A percentile compares a stretch with the other conserved stretches of the same genome.
Evolutionary conservation across 768 basidiomycete species (phyloP).

Genomic region (Baorangia bicolor): DNA sequence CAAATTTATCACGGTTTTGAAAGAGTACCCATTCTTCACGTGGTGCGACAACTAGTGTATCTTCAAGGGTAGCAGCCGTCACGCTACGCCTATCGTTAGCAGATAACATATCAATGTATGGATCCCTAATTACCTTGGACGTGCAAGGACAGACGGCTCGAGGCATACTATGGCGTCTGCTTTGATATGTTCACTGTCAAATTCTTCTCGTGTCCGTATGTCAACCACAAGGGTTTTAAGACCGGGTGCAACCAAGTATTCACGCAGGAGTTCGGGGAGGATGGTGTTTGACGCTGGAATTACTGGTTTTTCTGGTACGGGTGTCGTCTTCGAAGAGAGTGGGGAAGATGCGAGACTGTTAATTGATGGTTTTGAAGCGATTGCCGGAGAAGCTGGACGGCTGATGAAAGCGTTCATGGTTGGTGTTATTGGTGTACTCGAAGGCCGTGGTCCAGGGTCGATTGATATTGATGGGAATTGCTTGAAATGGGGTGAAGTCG

Average conservation of each 20-base stretch:
- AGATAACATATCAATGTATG: neutral
- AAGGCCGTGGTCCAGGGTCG: constrained; percentile 55
- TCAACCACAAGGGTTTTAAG: constrained; percentile 75
- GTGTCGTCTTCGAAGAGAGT: constrained; percentile 31
- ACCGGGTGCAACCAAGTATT: constrained; percentile 51
- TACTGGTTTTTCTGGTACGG: constrained; percentile 36
- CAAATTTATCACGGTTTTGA: constrained; percentile 81
- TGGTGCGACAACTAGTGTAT: constrained; percentile 70
- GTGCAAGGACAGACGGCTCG: constrained; percentile 73
- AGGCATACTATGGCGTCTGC: constrained; percentile 74
- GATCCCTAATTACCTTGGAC: constrained; percentile 54
- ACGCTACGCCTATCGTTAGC: constrained; percentile 46
- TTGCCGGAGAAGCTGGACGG: constrained; percentile 60
- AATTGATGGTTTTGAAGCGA: constrained; percentile 43
- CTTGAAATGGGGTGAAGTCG: constrained; percentile 30
- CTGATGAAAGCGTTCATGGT: constrained; percentile 55
- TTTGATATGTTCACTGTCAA: constrained; percentile 70
- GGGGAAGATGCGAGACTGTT: constrained; percentile 36
- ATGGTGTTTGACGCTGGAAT: constrained; percentile 62
- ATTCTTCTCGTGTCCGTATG: constrained; percentile 75
- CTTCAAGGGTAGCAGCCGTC: constrained; percentile 65
- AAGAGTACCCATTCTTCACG: constrained; percentile 73
- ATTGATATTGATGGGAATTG: constrained; percentile 44
- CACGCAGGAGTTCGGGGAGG: constrained; percentile 55
- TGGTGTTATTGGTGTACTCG: constrained; percentile 68